A percentile compares a stretch with the other conserved stretches of the same genome.
Conservation (phyloP, 805 yeast species). For the Candida dajiaensis region DNA sequence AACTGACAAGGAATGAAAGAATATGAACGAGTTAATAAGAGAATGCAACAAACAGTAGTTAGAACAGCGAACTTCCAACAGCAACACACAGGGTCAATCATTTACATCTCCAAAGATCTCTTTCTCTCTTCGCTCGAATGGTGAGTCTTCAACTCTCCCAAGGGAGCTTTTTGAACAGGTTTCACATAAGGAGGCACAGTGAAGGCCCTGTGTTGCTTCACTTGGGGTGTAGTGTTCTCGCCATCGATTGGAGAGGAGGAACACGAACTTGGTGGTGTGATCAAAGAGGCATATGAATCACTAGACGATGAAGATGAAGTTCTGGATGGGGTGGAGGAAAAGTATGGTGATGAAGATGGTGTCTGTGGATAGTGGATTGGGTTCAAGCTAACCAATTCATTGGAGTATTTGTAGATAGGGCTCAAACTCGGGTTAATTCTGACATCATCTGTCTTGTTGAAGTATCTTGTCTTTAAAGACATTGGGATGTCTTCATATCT, state of each 20-base stretch:
- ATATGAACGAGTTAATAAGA: background rate
- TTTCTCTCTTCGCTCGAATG: background rate
- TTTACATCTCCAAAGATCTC: background rate
- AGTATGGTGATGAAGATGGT: constrained; percentile 12
- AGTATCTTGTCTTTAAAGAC: constrained; percentile 39
- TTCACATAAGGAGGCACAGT: background rate
- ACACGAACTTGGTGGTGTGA: constrained; percentile 12
- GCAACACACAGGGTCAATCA: background rate
- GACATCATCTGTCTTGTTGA: constrained; percentile 24
- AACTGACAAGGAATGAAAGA: background rate
- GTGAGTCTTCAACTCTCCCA: background rate
- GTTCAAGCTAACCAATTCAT: constrained; percentile 16
- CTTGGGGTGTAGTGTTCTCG: background rate
- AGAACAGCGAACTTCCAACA: background rate
- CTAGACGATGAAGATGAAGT: constrained; percentile 2
- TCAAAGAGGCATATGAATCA: background rate
- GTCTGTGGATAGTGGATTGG: constrained; percentile 15
- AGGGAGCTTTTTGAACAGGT: background rate
- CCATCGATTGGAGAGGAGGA: constrained; percentile 11
- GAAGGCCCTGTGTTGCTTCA: background rate
- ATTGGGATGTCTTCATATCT: constrained; percentile 29
- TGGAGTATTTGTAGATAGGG: constrained; percentile 17
- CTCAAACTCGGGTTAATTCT: constrained; percentile 10
- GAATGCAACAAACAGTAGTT: background rate
- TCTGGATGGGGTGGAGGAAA: constrained; percentile 5